Evolutionary conservation across 768 basidiomycete genomes (phyloP).

Genomic region (Trametes meyenii): DNA sequence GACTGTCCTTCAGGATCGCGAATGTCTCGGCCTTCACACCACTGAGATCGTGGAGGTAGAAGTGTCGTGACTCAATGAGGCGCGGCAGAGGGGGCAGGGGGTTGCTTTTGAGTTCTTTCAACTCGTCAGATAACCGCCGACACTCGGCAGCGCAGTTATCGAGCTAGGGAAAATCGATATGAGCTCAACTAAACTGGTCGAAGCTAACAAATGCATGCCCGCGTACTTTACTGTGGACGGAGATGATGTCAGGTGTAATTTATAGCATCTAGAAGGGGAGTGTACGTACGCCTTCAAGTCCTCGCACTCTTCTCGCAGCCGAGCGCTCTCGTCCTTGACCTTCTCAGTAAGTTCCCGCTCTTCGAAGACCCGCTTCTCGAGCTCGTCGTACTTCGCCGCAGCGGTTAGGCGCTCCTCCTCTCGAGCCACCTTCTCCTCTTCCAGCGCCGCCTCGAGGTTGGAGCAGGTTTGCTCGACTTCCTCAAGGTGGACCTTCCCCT

Average conservation of each 20-base stretch:
- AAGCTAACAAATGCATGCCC: not conserved
- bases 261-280: not conserved
- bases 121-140: slow-evolving; percentile 27
- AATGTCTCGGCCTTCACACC: slow-evolving; percentile 22
- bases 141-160: slow-evolving; percentile 27
- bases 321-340: slow-evolving; percentile 55
- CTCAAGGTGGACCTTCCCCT: slow-evolving; percentile 19
- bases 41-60: slow-evolving; percentile 21
- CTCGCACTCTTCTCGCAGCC: slow-evolving; percentile 47
- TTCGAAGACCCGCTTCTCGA: slow-evolving; percentile 43
- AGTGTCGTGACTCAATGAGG: slow-evolving; percentile 21
- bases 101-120: slow-evolving; percentile 22
- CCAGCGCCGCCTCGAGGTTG: slow-evolving; percentile 25
- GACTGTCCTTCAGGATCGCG: slow-evolving; percentile 23
- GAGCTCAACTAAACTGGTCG: slow-evolving; percentile 2
- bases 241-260: slow-evolving; percentile 1
- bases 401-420: slow-evolving; percentile 39
- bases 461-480: slow-evolving; percentile 19
- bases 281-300: slow-evolving; percentile 32
- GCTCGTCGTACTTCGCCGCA: slow-evolving; percentile 45
- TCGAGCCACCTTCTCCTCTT: slow-evolving; percentile 23
- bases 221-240: slow-evolving; percentile 31
- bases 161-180: slow-evolving; percentile 13
- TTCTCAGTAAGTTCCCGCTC: slow-evolving; percentile 59
- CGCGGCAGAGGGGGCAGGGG: slow-evolving; percentile 19